Evolutionary conservation across 164 flowering plant genomes (phyloP).

Genomic region (Cinnamomum micranthum): DNA sequence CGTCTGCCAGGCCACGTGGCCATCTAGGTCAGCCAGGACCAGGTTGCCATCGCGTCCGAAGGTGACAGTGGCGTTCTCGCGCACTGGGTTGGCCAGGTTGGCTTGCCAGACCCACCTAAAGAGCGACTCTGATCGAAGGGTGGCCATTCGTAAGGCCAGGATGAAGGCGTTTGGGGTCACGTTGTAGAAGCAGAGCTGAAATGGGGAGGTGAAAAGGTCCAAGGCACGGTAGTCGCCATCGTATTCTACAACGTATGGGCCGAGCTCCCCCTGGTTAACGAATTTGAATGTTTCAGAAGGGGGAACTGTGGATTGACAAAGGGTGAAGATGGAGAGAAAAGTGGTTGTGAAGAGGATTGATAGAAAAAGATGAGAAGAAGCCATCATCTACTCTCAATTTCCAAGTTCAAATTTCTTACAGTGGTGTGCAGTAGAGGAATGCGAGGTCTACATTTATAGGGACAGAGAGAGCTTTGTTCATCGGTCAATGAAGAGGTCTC

Average conservation of each 20-base stretch:
- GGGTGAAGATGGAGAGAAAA: too few species aligned
- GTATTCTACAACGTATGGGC: constrained; percentile 35
- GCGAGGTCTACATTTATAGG: too few species aligned
- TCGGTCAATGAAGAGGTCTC: too few species aligned
- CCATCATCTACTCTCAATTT: too few species aligned
- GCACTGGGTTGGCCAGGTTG: constrained; percentile 26
- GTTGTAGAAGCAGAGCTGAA: constrained; percentile 32
- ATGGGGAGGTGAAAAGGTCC: constrained; percentile 14
- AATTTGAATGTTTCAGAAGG: constrained; percentile 30
- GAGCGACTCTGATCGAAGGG: constrained; percentile 7
- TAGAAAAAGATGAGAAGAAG: too few species aligned
- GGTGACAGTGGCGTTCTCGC: constrained; percentile 26
- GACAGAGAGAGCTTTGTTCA: too few species aligned
- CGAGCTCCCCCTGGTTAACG: constrained; percentile 45
- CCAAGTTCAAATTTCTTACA: too few species aligned
- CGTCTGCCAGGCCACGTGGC: constrained; percentile 29
- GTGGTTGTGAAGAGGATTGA: too few species aligned
- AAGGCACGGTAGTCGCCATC: constrained; percentile 28
- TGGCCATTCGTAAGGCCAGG: constrained; percentile 27
- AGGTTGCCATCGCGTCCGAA: constrained; percentile 29
- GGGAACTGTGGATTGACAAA: constrained; percentile 27
- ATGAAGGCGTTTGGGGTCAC: constrained; percentile 27
- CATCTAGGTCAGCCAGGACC: constrained; percentile 30
- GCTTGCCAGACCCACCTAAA: constrained; percentile 46
- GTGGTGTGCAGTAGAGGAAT: too few species aligned